Base-by-base conservation (phyloP, 169 alveolate species). In the Condylostoma magnum region DNA sequence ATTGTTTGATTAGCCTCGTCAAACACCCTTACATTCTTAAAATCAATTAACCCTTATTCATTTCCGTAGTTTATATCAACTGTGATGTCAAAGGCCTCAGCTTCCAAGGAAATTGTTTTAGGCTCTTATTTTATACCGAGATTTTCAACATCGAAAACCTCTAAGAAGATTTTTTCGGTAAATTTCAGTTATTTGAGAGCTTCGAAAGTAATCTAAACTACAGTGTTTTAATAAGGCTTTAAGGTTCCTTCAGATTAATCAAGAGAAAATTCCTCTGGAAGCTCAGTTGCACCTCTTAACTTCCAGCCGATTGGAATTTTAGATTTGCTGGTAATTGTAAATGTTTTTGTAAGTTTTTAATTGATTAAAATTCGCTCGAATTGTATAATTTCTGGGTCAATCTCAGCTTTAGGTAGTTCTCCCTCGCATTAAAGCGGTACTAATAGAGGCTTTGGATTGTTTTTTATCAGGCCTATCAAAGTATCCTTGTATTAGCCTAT, bases 21-120 rank as follows among this genome's bases (percentile, higher is more conserved):
- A 31, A 95, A 94, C 8, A 94, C 99, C 74, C 95, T 90, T 10
- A 96, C 96, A 55, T 90, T 90, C 3, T 95, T 97, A 63, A 94
- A 91, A 73, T 96, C 98, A 41, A 96, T 67, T 28, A 87, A 80
- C 33, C 79, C 77, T 18, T 89, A 90, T 57, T 86, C 90, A 51
- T 88, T 82, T 48, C 92, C 93, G 69, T 88, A 83, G 38, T 83
- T 92, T 31, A 93, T 79, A 20, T 90, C 95, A 4, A 93, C 96
- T 34, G 89, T 85, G 12, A 95, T 93, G 73, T 85, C 85, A 69
- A 93, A 95, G 5, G 97, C 96, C 68, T 96, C 98, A n/a, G 97
- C 97, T 36, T 80, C 85, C 48, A 95, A 72, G 46, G 77, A 81
- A 3, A 94, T 86, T 27, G 85, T 65, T 38, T 89, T 87, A 20